Conservation (phyloP, 441 rosid species). For the Geranium incanum region DNA sequence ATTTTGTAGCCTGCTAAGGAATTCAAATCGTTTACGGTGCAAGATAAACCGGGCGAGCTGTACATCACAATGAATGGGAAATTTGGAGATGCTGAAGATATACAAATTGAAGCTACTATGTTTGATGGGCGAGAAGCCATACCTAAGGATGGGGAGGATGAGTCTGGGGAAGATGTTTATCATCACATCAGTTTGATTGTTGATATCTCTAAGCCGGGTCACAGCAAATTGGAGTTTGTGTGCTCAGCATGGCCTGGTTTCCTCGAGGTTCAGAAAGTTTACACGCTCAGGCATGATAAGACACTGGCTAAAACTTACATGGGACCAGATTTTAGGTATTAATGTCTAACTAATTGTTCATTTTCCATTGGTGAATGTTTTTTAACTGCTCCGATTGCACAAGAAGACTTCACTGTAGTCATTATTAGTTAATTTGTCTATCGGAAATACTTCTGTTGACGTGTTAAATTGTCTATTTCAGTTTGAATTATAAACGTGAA, state of each 20-base stretch:
- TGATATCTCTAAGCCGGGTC: conserved; percentile 41
- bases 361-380: not conserved
- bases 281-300: conserved; percentile 31
- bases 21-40: conserved; percentile 47
- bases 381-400: not conserved
- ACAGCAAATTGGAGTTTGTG: conserved; percentile 35
- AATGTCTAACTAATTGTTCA: not conserved
- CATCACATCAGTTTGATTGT: conserved; percentile 55
- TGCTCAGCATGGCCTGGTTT: conserved; percentile 74
- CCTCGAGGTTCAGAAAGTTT: conserved; percentile 49
- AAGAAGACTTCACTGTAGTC: not conserved
- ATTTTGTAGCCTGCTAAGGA: conserved; percentile 38
- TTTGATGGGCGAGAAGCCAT: conserved; percentile 46
- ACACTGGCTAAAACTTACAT: conserved; percentile 34
- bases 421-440: not conserved
- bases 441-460: not conserved
- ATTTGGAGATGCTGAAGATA: conserved; percentile 36
- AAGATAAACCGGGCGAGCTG: conserved; percentile 48
- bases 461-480: not conserved
- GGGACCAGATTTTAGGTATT: conserved; percentile 56
- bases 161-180: conserved; percentile 34
- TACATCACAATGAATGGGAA: conserved; percentile 44
- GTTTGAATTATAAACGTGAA: not conserved
- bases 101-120: conserved; percentile 59
- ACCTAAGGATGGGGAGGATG: conserved; percentile 40